Percentiles rank a stretch among this genome's conserved stretches.
Conservation (phyloP, 345 rosid genomes). For the Rhodomyrtus tomentosa region DNA sequence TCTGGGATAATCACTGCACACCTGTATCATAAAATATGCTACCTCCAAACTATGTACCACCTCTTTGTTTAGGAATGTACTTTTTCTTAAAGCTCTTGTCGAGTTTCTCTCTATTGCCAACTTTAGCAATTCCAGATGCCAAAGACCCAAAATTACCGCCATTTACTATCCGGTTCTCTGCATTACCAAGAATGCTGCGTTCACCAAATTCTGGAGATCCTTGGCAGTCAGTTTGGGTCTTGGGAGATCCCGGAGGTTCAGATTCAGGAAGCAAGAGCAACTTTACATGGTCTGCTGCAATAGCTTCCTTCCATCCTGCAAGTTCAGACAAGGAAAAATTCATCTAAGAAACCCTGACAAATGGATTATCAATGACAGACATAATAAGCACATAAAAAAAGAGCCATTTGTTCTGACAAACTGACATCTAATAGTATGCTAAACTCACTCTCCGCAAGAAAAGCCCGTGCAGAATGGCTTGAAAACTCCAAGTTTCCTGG, state of each 20-base stretch:
- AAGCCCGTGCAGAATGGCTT: constrained; percentile 48
- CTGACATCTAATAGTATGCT: background rate
- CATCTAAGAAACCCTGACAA: background rate
- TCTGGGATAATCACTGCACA: constrained; percentile 27
- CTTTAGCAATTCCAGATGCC: constrained; percentile 12
- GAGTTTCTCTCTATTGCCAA: constrained; percentile 34
- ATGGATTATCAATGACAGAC: background rate
- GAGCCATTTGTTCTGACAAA: background rate
- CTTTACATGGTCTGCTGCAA: constrained; percentile 50
- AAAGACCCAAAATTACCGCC: constrained; percentile 6
- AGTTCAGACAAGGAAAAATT: background rate
- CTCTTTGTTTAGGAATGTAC: constrained; percentile 67
- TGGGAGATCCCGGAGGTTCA: constrained; percentile 13
- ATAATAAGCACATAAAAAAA: background rate
- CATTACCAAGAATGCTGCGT: background rate
- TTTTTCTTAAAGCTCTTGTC: constrained; percentile 63
- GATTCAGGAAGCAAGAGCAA: constrained; percentile 40
- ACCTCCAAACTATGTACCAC: constrained; percentile 4
- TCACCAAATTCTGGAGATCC: constrained; percentile 15
- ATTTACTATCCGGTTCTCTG: constrained; percentile 8
- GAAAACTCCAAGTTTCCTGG: constrained; percentile 34
- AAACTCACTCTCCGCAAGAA: constrained; percentile 71
- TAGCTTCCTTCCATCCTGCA: constrained; percentile 90
- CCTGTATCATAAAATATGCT: constrained; percentile 13
- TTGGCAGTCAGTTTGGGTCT: constrained; percentile 2